Evolutionary conservation across 495 filamentous ascomycete genomes (phyloP).

Genomic region (Hyaloscypha hepaticicola): DNA sequence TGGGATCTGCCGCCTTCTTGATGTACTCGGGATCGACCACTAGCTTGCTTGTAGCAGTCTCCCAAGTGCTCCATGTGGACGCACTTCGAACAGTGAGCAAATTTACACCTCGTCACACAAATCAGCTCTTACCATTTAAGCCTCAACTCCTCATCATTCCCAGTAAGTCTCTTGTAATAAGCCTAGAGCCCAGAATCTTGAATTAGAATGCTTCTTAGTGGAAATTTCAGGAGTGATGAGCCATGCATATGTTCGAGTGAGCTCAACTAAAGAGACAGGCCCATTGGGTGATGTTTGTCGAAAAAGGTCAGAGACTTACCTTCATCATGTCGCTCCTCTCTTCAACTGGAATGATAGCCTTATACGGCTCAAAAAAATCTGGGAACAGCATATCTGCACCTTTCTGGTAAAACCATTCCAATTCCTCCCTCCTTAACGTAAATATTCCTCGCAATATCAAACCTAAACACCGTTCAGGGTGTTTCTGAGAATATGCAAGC

Average conservation of each 20-base stretch:
- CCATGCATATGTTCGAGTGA: no score
- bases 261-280: no score
- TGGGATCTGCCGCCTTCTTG: constrained; percentile 34
- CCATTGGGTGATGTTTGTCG: no score
- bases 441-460: constrained; percentile 45
- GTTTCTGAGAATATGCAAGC: constrained; percentile 42
- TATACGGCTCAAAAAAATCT: constrained; percentile 41
- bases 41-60: constrained; percentile 37
- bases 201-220: no score
- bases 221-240: no score
- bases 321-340: constrained; percentile 35
- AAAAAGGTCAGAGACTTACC: no score
- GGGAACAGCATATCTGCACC: constrained; percentile 40
- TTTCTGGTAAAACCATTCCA: constrained; percentile 32
- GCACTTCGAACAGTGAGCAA: constrained; percentile 21
- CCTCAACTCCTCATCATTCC: constrained; percentile 30
- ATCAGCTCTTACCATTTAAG: constrained; percentile 23
- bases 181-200: no score
- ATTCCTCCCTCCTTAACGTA: constrained; percentile 35
- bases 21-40: constrained; percentile 29
- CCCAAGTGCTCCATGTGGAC: constrained; percentile 40
- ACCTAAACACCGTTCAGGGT: constrained; percentile 38
- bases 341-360: constrained; percentile 34
- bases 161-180: constrained; percentile 39
- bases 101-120: background rate